A percentile compares a stretch with the other conserved stretches of the same genome.
Evolutionary conservation across 306 rosid species (phyloP).

Genomic region (Quercus cerris): DNA sequence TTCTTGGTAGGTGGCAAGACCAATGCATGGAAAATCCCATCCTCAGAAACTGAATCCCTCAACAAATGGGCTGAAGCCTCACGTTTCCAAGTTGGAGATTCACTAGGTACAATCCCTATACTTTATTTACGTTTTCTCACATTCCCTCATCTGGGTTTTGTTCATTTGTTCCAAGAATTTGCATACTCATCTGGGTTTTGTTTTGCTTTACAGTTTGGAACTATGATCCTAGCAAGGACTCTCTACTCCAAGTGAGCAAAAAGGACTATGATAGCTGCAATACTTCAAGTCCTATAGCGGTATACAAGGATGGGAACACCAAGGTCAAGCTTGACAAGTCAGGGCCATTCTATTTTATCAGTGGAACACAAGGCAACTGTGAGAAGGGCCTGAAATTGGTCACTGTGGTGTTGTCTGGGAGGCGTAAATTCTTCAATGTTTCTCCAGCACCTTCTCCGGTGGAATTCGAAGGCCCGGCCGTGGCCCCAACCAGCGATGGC

Average conservation of each 20-base stretch:
- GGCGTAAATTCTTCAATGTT: not conserved
- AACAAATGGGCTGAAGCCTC: constrained; percentile 27
- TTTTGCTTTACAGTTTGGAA: not conserved
- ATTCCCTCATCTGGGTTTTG: not conserved
- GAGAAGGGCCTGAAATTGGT: constrained; percentile 21
- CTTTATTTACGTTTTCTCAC: not conserved
- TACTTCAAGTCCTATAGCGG: not conserved
- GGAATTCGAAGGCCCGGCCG: not conserved
- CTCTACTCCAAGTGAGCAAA: constrained; percentile 17
- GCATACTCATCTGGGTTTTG: not conserved
- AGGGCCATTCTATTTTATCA: constrained; percentile 32
- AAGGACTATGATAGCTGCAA: constrained; percentile 22
- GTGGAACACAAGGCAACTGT: constrained; percentile 30
- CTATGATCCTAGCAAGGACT: not conserved
- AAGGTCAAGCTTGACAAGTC: constrained; percentile 10
- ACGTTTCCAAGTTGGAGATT: constrained; percentile 33
- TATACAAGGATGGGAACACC: constrained; percentile 17
- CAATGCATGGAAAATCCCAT: constrained; percentile 29
- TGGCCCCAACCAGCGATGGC: not conserved
- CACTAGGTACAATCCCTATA: constrained; percentile 1
- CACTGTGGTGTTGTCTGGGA: not conserved
- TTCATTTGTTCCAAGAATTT: not conserved
- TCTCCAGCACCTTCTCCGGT: not conserved
- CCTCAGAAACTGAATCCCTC: constrained; percentile 19
- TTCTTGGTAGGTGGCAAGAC: constrained; percentile 31